These are phyloP conservation scores for Scutellaria minor DNA, from an alignment of 257 asterid species.

Conservation along the genomic window DNA sequence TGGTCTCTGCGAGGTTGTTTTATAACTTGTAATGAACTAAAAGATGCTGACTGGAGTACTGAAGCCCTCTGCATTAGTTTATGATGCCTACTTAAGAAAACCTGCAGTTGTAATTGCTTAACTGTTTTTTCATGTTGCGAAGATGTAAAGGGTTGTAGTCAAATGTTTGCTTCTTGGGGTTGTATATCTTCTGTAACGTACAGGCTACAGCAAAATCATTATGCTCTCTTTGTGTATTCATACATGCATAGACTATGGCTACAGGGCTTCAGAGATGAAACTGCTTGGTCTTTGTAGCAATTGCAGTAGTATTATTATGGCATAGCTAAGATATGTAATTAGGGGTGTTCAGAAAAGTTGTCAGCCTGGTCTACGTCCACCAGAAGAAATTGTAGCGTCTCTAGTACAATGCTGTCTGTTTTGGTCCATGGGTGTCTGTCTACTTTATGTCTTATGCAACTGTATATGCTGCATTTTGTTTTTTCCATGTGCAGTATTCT, in stretches of 20 bases:
- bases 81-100: constrained; percentile 25
- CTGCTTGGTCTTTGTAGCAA: neutral
- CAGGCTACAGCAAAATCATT: neutral
- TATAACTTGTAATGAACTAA: neutral
- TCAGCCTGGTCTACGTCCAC: constrained; percentile 8
- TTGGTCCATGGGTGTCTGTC: constrained; percentile 16
- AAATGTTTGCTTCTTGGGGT: constrained; percentile 16
- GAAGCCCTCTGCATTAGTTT: constrained; percentile 2
- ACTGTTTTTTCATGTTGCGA: constrained; percentile 16
- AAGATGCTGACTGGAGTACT: constrained; percentile 12
- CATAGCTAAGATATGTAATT: neutral
- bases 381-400: neutral
- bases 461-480: constrained; percentile 11
- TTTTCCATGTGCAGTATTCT: constrained; percentile 2
- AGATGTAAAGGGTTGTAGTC: constrained; percentile 12
- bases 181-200: neutral
- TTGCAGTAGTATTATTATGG: neutral
- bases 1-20: neutral
- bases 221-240: neutral
- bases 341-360: constrained; percentile 1
- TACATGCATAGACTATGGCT: constrained; percentile 8
- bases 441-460: neutral
- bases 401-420: neutral
- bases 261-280: constrained; percentile 7
- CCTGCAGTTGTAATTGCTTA: constrained; percentile 5